Base-by-base conservation (phyloP, 768 basidiomycete species). In the Podaxis pistillaris region DNA sequence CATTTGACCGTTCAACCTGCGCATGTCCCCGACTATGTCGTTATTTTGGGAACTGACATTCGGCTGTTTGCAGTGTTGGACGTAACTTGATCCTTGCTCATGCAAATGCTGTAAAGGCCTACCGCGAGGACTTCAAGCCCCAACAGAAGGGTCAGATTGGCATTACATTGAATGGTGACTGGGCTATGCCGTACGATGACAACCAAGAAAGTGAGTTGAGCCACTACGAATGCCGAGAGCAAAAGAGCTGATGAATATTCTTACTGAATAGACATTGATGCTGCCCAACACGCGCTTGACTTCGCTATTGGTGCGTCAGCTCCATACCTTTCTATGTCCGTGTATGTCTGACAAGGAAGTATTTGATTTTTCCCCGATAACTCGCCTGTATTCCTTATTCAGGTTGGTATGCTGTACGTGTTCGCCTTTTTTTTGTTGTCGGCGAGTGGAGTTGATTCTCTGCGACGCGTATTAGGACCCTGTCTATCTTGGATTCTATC, bases 91-190 rank as follows among this genome's bases (percentile, higher is more conserved):
- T 91, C 47, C 75, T 91, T 26, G 79, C 91, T 1, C 91, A 92
- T 66, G 90, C 89, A 0, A 70, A 81, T 64, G 86, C 86, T 19
- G 83, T 84, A 51, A 85, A 89, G 69, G 67, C 86, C 12, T 92
- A 91, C 69, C 84, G 87, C 30, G 81, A 86, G 30, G 73, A 86
- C 56, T 92, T 85, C 80, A 86, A 89, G 73, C 66, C 79, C 3
- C 72, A 64, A 1, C 89, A 91, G 70, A 77, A 81, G 9, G 91
- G 89, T 24, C 75, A 80, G 65, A 89, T 92, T 67, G 90, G 89
- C n/a, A 90, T 93, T 69, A 91, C 90, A 0, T 77, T 91, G 50
- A 91, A 91, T 67, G 87, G 89, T 11, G 87, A 90, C 71, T 90
- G 87, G 87, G 78, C 83, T 36, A 84, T 88, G 71, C 90, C 91